Evolutionary conservation across 331 rosid species (phyloP).

Genomic region (Malus hybrid): DNA sequence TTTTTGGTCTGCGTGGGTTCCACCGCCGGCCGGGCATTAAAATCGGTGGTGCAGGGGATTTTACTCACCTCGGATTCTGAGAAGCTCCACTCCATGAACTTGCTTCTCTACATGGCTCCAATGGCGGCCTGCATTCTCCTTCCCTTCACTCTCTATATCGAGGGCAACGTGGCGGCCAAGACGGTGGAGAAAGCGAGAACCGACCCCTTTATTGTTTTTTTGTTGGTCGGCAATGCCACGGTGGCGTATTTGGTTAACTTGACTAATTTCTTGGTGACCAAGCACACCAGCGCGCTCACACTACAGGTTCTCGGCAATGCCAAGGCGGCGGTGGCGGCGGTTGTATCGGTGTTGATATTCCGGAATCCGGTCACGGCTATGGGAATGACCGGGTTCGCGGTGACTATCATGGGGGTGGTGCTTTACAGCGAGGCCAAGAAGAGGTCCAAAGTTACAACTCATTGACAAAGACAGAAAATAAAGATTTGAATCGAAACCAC

Average conservation of each 20-base stretch:
- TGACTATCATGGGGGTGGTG: slow-evolving; percentile 89
- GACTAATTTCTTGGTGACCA: slow-evolving; percentile 81
- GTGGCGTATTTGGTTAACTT: slow-evolving; percentile 86
- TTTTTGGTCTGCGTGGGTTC: slow-evolving; percentile 77
- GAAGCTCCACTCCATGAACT: slow-evolving; percentile 90
- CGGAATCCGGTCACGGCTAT: slow-evolving; percentile 77
- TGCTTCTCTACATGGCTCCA: slow-evolving; percentile 93
- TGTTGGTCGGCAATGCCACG: slow-evolving; percentile 77
- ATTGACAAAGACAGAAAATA: slow-evolving; percentile 17
- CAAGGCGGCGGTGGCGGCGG: slow-evolving; percentile 87
- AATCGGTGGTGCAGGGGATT: slow-evolving; percentile 82
- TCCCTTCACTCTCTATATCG: slow-evolving; percentile 68
- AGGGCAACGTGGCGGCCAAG: slow-evolving; percentile 55
- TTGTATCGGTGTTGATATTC: slow-evolving; percentile 81
- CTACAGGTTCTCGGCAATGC: slow-evolving; percentile 91
- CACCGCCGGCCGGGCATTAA: slow-evolving; percentile 83
- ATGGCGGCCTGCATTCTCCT: slow-evolving; percentile 74
- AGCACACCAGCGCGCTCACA: slow-evolving; percentile 89
- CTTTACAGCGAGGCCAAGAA: slow-evolving; percentile 95
- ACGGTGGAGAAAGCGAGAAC: slow-evolving; percentile 53
- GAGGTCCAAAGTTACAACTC: slow-evolving; percentile 70
- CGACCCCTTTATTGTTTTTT: slow-evolving; percentile 52
- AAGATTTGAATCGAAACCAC: neutral
- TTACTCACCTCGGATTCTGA: slow-evolving; percentile 69
- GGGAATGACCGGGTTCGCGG: slow-evolving; percentile 82